Percentiles rank a stretch among this genome's conserved stretches.
Conservation (phyloP, 768 basidiomycete species). For the Pleurotus pulmonarius region DNA sequence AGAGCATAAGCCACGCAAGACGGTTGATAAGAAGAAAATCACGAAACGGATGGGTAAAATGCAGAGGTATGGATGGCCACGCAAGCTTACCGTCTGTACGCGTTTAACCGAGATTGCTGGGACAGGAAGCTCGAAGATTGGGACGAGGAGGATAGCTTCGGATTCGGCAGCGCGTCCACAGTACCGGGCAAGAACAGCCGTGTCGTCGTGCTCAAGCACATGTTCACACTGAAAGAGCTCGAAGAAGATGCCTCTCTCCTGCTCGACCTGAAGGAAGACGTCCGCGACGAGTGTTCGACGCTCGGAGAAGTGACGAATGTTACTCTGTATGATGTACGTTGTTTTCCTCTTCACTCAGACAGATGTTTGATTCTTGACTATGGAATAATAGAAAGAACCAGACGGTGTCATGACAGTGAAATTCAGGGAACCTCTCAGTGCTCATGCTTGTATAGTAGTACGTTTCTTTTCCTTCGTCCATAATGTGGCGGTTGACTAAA, state of each 20-base stretch:
- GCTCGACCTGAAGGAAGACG: slow-evolving; percentile 94
- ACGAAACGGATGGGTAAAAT: slow-evolving; percentile 78
- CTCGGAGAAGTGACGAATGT: slow-evolving; percentile 96
- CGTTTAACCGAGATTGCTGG: not conserved
- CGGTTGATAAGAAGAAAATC: slow-evolving; percentile 74
- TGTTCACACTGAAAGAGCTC: slow-evolving; percentile 87
- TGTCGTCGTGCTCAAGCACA: slow-evolving; percentile 91
- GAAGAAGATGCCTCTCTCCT: slow-evolving; percentile 82
- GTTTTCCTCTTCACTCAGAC: not conserved
- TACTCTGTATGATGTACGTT: slow-evolving; percentile 87
- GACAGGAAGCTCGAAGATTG: slow-evolving; percentile 87
- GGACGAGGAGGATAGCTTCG: slow-evolving; percentile 93
- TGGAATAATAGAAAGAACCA: slow-evolving; percentile 64
- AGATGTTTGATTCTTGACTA: not conserved
- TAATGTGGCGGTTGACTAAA: not conserved
- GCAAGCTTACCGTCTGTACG: not conserved
- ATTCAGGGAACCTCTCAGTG: slow-evolving; percentile 88
- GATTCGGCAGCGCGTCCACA: slow-evolving; percentile 50
- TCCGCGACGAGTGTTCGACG: slow-evolving; percentile 86
- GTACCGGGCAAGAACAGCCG: slow-evolving; percentile 55
- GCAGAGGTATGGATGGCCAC: slow-evolving; percentile 63
- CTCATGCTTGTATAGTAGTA: slow-evolving; percentile 88
- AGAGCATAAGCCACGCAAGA: slow-evolving; percentile 50
- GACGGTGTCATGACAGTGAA: slow-evolving; percentile 97
- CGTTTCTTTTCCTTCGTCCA: slow-evolving; percentile 26